Evolutionary conservation across 1,284 basidiomycete genomes (phyloP).

Genomic region (Leccinum subspadiceum): DNA sequence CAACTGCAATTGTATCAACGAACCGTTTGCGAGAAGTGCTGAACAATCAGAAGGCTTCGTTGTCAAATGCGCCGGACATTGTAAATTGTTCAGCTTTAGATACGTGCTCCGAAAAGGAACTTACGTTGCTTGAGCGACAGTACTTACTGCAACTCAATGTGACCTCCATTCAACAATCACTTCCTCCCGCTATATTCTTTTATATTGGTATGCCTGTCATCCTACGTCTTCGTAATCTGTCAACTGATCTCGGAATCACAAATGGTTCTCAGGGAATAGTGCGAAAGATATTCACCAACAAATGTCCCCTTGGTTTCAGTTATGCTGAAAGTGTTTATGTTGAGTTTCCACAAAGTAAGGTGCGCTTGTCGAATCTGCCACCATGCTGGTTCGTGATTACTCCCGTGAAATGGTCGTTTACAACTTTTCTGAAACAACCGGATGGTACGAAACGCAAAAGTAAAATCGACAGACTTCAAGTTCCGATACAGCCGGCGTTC

Average conservation of each 20-base stretch:
- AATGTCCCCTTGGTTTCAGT: neutral
- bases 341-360: neutral
- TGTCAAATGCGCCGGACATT: neutral
- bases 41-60: neutral
- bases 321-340: neutral
- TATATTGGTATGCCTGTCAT: conserved; percentile 34
- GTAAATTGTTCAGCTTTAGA: neutral
- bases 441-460: neutral
- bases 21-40: neutral
- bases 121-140: neutral
- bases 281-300: conserved; percentile 4
- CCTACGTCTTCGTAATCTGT: conserved; percentile 25
- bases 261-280: conserved; percentile 20
- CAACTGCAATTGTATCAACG: neutral
- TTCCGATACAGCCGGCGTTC: neutral
- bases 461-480: neutral
- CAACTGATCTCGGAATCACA: conserved; percentile 22
- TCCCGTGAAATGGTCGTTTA: neutral
- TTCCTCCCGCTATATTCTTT: conserved; percentile 18
- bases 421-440: neutral
- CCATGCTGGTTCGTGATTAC: neutral
- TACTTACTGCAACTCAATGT: neutral
- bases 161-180: neutral
- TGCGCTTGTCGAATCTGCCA: neutral
- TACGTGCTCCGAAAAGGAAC: neutral